Conservation (phyloP, 208 protist genomes). For the Leishmania major region DNA sequence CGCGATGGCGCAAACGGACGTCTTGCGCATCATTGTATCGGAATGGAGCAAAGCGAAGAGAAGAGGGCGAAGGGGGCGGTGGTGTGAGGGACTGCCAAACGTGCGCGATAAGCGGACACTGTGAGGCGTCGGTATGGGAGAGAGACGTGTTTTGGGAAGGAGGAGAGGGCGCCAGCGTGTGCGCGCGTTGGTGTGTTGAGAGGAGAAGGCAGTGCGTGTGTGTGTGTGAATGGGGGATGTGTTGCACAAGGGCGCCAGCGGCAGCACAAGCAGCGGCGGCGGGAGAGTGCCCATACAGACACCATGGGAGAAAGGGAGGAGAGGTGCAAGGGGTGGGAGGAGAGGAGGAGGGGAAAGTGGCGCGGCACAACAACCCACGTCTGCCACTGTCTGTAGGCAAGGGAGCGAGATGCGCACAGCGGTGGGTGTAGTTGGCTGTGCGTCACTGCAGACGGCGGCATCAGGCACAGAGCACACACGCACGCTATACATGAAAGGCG, state of each 20-base stretch:
- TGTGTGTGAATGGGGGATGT: not conserved
- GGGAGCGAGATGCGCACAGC: not conserved
- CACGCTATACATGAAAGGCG: not conserved
- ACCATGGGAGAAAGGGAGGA: not conserved
- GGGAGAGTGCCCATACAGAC: not conserved
- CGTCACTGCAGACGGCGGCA: not conserved
- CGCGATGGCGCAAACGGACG: slow-evolving; percentile 63
- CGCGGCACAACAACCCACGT: not conserved
- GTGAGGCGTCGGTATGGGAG: slow-evolving; percentile 8
- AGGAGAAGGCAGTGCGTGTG: not conserved
- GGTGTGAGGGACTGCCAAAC: not conserved
- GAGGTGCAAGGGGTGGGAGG: not conserved
- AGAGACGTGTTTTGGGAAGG: not conserved
- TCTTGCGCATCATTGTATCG: slow-evolving; percentile 76
- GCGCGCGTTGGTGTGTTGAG: not conserved
- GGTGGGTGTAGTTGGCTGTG: not conserved
- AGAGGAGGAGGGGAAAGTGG: not conserved
- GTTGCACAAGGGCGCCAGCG: not conserved
- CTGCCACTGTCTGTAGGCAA: not conserved
- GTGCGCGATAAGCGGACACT: not conserved
- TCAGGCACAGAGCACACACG: not conserved
- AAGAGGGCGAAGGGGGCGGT: not conserved
- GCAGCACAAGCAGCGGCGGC: slow-evolving; percentile 2
- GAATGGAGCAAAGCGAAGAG: not conserved
- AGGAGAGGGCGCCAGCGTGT: not conserved